These are phyloP conservation scores for Lojkania enalia DNA, from an alignment of 2,329 filamentous ascomycete genomes.

Conservation along the genomic window DNA sequence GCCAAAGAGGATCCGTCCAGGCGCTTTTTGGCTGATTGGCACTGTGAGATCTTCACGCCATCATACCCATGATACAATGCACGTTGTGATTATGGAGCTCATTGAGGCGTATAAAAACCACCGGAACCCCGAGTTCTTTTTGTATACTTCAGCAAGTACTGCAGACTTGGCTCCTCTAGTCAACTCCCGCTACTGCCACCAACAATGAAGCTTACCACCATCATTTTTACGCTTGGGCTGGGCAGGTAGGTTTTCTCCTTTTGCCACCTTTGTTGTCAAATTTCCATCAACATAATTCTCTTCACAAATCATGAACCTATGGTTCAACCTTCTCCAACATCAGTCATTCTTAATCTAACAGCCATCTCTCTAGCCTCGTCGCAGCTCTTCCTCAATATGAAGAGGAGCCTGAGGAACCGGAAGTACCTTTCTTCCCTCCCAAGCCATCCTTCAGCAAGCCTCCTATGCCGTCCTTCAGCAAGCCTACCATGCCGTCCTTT, in stretches of 20 bases:
- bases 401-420: slow-evolving; percentile 17
- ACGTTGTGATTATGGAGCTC: slow-evolving; percentile 1
- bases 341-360: too few relatives aligned
- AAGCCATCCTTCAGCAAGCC: slow-evolving; percentile 4
- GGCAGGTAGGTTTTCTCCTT: slow-evolving; percentile 19
- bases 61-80: too few relatives aligned
- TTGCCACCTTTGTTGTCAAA: background rate
- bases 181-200: slow-evolving; percentile 7
- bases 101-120: slow-evolving; percentile 17
- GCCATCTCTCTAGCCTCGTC: slow-evolving; percentile 27
- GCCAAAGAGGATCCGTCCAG: slow-evolving; percentile 6
- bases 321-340: too few relatives aligned
- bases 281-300: background rate
- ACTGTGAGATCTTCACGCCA: too few relatives aligned
- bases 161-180: slow-evolving; percentile 9
- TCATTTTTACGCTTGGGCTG: slow-evolving; percentile 23
- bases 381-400: slow-evolving; percentile 20
- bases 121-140: background rate
- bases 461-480: slow-evolving; percentile 7
- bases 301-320: too few relatives aligned
- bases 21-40: background rate
- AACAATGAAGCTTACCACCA: slow-evolving; percentile 33
- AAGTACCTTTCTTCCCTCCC: background rate
- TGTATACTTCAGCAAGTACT: slow-evolving; percentile 12
- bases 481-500: slow-evolving; percentile 6